These are phyloP conservation scores for Heritiera littoralis DNA, from an alignment of 345 rosid genomes.

Conservation along the genomic window DNA sequence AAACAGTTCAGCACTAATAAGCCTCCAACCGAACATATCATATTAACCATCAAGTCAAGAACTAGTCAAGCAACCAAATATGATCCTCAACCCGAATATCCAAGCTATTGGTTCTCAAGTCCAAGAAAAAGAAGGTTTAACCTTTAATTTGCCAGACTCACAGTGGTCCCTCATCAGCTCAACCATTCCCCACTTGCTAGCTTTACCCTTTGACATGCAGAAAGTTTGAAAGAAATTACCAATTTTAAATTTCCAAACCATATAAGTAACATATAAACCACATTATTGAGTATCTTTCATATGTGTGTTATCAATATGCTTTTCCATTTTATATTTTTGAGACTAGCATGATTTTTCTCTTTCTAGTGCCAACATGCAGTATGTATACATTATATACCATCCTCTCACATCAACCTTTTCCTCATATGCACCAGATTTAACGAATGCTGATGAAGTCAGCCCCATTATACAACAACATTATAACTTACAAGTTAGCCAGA, in stretches of 20 bases:
- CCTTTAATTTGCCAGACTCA: background rate
- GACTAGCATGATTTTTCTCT: background rate
- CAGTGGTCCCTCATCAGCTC: background rate
- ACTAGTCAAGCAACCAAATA: background rate
- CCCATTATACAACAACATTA: background rate
- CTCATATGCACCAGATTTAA: background rate
- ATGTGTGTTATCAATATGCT: background rate
- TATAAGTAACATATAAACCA: no score
- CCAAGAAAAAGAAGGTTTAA: background rate
- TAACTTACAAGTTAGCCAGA: slow-evolving; percentile 70
- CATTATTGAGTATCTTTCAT: no score
- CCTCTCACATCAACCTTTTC: background rate
- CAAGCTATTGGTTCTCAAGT: background rate
- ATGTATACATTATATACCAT: background rate
- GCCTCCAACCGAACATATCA: background rate
- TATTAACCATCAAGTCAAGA: background rate
- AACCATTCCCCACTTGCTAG: background rate
- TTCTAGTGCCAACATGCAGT: background rate
- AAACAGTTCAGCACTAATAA: background rate
- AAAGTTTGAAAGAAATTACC: background rate
- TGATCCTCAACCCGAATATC: background rate
- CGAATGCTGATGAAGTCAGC: background rate
- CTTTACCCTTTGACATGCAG: background rate
- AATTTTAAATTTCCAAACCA: background rate
- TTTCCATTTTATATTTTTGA: background rate